phyloP scores from a whole-genome alignment of 352 stramenopile species.

The Pythium rishiriense region DNA sequence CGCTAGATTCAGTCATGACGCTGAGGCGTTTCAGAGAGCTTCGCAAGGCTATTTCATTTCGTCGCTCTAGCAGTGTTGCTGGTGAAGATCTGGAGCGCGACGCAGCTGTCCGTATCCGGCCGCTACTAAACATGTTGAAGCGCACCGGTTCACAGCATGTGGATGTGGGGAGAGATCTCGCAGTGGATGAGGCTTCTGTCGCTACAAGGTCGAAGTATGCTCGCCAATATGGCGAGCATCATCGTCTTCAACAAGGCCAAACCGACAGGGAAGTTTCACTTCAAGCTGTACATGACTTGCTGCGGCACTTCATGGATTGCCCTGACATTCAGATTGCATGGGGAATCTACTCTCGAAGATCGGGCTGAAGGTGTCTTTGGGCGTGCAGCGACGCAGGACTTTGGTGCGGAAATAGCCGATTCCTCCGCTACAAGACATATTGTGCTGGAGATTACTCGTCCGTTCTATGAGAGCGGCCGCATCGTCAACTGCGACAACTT shows the following conservation, averaged over 20 bases:
- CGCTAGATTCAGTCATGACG: conserved; percentile 23
- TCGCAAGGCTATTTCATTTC: conserved; percentile 27
- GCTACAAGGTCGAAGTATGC: conserved; percentile 30
- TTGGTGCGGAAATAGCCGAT: not conserved
- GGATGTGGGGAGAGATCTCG: conserved; percentile 26
- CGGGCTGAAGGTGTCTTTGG: not conserved
- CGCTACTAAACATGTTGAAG: conserved; percentile 31
- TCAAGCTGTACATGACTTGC: conserved; percentile 34
- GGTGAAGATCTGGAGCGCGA: conserved; percentile 3
- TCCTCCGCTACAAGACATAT: conserved; percentile 12
- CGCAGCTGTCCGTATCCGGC: conserved; percentile 21
- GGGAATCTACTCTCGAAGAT: not conserved
- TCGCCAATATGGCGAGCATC: too few relatives aligned
- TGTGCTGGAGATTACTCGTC: conserved; percentile 29
- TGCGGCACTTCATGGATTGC: conserved; percentile 33
- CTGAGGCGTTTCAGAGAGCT: conserved; percentile 27
- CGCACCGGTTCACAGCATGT: conserved; percentile 18
- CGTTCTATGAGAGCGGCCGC: conserved; percentile 18
- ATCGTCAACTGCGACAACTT: conserved; percentile 41
- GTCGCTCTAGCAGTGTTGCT: not conserved
- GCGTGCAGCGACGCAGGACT: not conserved
- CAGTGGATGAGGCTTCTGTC: conserved; percentile 31
- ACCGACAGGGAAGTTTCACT: conserved; percentile 36
- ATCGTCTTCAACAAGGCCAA: conserved; percentile 39
- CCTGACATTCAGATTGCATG: conserved; percentile 31